Conservation (phyloP, 2,329 filamentous ascomycete genomes). For the Rutstroemia sp. region DNA sequence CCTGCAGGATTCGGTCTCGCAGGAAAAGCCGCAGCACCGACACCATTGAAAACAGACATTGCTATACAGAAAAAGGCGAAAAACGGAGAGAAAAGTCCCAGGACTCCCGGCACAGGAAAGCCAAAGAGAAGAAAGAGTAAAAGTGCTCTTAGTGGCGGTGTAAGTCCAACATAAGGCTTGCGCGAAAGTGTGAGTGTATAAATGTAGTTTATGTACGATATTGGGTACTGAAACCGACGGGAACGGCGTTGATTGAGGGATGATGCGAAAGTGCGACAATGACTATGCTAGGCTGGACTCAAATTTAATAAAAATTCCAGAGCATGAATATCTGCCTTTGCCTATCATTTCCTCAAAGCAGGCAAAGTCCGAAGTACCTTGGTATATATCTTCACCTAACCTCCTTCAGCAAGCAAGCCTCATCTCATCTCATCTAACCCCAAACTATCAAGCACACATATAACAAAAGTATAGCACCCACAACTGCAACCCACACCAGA, state of each 20-base stretch:
- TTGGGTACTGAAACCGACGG: too few relatives aligned
- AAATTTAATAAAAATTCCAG: too few relatives aligned
- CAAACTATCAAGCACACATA: too few relatives aligned
- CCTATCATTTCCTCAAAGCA: too few relatives aligned
- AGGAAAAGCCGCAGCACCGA: conserved; percentile 12
- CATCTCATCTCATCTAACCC: neutral
- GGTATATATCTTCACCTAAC: too few relatives aligned
- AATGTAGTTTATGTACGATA: neutral
- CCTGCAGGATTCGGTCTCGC: conserved; percentile 14
- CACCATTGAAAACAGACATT: conserved; percentile 22
- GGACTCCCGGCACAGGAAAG: conserved; percentile 29
- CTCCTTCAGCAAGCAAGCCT: neutral
- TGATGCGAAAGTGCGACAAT: too few relatives aligned
- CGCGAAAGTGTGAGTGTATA: neutral
- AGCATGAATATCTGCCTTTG: too few relatives aligned
- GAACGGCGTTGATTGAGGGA: too few relatives aligned
- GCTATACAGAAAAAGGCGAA: conserved; percentile 23
- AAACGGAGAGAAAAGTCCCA: conserved; percentile 28
- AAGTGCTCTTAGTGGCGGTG: conserved; percentile 12
- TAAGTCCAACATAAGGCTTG: conserved; percentile 17
- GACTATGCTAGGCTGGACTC: too few relatives aligned
- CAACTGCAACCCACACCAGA: neutral
- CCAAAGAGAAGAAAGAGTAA: conserved; percentile 33
- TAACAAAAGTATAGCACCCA: neutral
- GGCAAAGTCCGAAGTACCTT: too few relatives aligned